These are phyloP conservation scores for Funneliformis mosseae DNA, from an alignment of 192 early-diverging fungal genomes.

Conservation along the genomic window DNA sequence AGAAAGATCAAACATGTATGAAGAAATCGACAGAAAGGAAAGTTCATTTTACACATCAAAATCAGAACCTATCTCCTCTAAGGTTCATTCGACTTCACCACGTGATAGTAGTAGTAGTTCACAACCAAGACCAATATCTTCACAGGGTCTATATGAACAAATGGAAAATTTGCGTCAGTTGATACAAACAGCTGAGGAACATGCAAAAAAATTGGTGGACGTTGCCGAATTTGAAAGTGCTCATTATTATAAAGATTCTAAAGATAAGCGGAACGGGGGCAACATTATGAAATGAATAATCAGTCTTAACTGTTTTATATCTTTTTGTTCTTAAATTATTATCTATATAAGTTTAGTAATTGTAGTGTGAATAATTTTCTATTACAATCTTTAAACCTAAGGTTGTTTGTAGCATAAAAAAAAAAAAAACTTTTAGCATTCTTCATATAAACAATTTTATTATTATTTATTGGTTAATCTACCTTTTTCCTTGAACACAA, in stretches of 20 bases:
- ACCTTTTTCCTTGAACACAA: no score
- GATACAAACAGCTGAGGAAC: constrained; percentile 18
- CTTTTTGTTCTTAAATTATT: no score
- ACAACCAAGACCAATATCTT: background rate
- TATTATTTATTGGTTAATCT: no score
- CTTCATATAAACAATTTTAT: no score
- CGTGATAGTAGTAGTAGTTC: background rate
- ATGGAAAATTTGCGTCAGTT: constrained; percentile 27
- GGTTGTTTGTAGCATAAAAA: no score
- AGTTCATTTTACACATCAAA: background rate
- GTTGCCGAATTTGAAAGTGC: constrained; percentile 12
- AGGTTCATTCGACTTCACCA: background rate
- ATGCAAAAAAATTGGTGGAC: constrained; percentile 14
- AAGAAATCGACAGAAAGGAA: background rate
- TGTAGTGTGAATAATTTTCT: no score
- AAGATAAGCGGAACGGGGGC: background rate
- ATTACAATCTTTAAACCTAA: no score
- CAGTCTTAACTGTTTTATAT: no score
- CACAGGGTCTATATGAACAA: background rate
- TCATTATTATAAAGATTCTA: constrained; percentile 1
- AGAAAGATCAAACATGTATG: constrained; percentile 23
- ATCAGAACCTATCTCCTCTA: background rate
- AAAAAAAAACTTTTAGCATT: no score
- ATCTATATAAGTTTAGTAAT: no score
- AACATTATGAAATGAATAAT: background rate